A percentile compares a stretch with the other conserved stretches of the same genome.
These are phyloP conservation scores for Mallotus japonicus DNA, from an alignment of 441 rosid genomes.

Conservation along the genomic window DNA sequence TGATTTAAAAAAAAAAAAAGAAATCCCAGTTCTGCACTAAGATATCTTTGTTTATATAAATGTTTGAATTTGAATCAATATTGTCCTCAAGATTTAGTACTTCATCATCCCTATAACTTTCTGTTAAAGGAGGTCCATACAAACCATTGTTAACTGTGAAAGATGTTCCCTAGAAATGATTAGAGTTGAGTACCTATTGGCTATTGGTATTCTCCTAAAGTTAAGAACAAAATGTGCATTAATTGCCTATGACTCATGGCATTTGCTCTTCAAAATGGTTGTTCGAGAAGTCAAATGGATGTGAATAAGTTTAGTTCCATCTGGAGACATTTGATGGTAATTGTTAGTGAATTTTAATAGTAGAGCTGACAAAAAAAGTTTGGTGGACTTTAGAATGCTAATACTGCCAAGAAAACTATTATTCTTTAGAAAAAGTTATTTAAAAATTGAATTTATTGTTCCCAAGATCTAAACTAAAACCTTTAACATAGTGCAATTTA, in stretches of 20 bases:
- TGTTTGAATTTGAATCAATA: no score
- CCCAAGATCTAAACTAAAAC: no score
- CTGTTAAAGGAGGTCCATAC: slow-evolving; percentile 37
- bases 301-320: slow-evolving; percentile 22
- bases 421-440: no score
- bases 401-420: slow-evolving; percentile 23
- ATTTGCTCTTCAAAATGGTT: slow-evolving; percentile 2
- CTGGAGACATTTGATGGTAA: no score
- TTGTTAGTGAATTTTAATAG: no score
- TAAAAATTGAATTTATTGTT: no score
- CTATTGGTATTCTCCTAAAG: background rate
- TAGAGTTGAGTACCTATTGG: slow-evolving; percentile 12
- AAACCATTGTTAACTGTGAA: slow-evolving; percentile 31
- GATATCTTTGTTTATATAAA: no score
- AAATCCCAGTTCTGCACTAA: no score
- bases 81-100: no score
- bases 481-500: no score
- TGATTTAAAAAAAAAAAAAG: no score
- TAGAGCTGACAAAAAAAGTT: slow-evolving; percentile 35
- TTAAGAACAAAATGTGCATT: slow-evolving; percentile 1
- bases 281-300: slow-evolving; percentile 22
- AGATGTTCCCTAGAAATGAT: slow-evolving; percentile 20
- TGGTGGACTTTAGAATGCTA: slow-evolving; percentile 20
- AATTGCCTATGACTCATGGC: slow-evolving; percentile 6
- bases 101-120: no score